Evolutionary conservation across 768 basidiomycete genomes (phyloP), one percentile per base, ranked within the genome.

Genomic region (Chalciporus piperatus): DNA sequence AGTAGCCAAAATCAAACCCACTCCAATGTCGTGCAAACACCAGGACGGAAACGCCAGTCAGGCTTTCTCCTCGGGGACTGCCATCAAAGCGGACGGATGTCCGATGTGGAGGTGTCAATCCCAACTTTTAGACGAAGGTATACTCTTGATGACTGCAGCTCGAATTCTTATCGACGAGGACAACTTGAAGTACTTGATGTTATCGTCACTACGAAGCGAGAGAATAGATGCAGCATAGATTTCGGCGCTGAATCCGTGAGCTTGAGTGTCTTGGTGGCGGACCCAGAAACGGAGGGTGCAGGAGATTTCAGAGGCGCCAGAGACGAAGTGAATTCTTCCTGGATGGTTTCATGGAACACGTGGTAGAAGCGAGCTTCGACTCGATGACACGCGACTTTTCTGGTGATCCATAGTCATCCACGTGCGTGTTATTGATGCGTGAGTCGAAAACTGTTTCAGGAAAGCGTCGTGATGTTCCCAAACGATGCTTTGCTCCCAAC

Each of bases 401-500:
- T 1, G 70, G 71, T 61, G 82, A 48, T 68, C 77, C 2, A 2
- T 56, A 45, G 37, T 59, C 54, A 38, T 54, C 53, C 2, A 13
- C 42, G 17, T 42, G 41, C 3, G 41, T 14, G 1, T 54, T 55
- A 52, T 61, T 61, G 70, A 76, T 48, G 69, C 74, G 48, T n/a
- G n/a, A n/a, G 40, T 68, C 72, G n/a, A 77, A 70, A 9, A 70
- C 68, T 0, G 61, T 61, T 39, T 64, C 58, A n/a, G 83, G 62
- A 89, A 88, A 1, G 88, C 72, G 59, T 91, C 89, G 27, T 85
- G 83, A 56, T 90, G 84, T 45, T 88, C 89, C 88, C 88, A 90
- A 0, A 76, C 82, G n/a, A 91, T 78, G 13, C 70, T 72, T 61
- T 90, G 88, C 61, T 89, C 85, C 83, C 84, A 89, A 50, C 89